Conservation (phyloP, 2,329 filamentous ascomycete genomes). For the Scedosporium apiospermum region DNA sequence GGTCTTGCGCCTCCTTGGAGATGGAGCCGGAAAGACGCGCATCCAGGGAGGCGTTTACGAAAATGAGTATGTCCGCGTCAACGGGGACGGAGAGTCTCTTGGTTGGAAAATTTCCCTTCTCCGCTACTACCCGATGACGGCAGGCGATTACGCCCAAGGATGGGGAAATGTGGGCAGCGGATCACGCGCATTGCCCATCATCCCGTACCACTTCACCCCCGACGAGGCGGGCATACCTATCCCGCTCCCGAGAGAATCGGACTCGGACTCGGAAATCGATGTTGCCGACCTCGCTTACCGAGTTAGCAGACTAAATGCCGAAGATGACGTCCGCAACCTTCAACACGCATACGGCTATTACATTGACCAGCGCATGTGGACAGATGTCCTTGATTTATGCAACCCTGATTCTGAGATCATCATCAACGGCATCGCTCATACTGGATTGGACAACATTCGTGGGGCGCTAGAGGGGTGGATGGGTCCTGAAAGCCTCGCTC, state of each 20-base stretch:
- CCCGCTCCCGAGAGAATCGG: not conserved
- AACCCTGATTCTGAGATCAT: not conserved
- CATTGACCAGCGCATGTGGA: slow-evolving; percentile 4
- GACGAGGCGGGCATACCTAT: slow-evolving; percentile 3
- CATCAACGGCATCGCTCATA: not conserved
- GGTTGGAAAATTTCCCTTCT: slow-evolving; percentile 1
- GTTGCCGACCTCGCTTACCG: not conserved
- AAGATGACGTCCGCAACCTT: slow-evolving; percentile 3
- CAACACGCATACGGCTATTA: slow-evolving; percentile 4
- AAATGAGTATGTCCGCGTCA: not conserved
- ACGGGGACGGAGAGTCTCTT: not conserved
- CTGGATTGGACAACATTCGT: not conserved
- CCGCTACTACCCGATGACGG: not conserved
- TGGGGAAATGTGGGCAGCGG: slow-evolving; percentile 2
- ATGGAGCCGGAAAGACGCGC: slow-evolving; percentile 1
- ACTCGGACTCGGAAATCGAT: not conserved
- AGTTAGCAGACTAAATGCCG: not conserved
- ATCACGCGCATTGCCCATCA: not conserved
- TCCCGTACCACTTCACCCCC: slow-evolving; percentile 2
- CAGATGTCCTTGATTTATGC: slow-evolving; percentile 1
- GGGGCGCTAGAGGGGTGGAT: slow-evolving; percentile 3
- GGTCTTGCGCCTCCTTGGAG: slow-evolving; percentile 1
- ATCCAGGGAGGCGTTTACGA: slow-evolving; percentile 3
- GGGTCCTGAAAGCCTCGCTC: not conserved
- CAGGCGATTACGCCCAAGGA: not conserved